These are phyloP conservation scores for Cryomyces minteri DNA, from an alignment of 495 filamentous ascomycete species.

Conservation along the genomic window DNA sequence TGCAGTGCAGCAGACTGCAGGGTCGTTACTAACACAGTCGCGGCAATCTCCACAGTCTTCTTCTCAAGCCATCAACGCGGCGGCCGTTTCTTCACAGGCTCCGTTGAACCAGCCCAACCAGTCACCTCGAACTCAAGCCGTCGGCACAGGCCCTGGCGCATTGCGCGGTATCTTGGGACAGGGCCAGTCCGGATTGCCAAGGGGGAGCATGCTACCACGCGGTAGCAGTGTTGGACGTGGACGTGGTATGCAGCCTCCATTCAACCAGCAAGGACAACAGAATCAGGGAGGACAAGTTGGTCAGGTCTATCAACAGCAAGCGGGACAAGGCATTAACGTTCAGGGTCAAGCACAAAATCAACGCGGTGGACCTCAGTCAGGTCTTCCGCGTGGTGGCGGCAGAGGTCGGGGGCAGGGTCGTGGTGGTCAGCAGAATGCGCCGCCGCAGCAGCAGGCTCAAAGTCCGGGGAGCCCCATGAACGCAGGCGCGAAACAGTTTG, in stretches of 20 bases:
- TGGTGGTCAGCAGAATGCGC: background rate
- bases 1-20: background rate
- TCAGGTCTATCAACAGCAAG: background rate
- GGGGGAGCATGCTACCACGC: background rate
- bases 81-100: background rate
- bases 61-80: background rate
- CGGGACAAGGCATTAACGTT: background rate
- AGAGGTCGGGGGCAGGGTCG: background rate
- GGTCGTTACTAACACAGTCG: constrained; percentile 1
- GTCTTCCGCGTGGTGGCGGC: background rate
- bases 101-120: background rate
- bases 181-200: background rate
- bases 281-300: background rate
- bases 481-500: background rate
- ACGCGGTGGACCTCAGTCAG: background rate
- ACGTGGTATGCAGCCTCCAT: background rate
- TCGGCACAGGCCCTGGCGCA: constrained; percentile 15
- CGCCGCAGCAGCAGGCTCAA: background rate
- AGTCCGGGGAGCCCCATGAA: background rate
- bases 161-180: constrained; percentile 9
- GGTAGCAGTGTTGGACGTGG: background rate
- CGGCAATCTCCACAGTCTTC: constrained; percentile 1
- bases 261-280: background rate
- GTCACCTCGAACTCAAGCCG: background rate
- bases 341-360: background rate